These are phyloP conservation scores for Alectoria sarmentosa DNA, from an alignment of 495 filamentous ascomycete species.

Conservation along the genomic window DNA sequence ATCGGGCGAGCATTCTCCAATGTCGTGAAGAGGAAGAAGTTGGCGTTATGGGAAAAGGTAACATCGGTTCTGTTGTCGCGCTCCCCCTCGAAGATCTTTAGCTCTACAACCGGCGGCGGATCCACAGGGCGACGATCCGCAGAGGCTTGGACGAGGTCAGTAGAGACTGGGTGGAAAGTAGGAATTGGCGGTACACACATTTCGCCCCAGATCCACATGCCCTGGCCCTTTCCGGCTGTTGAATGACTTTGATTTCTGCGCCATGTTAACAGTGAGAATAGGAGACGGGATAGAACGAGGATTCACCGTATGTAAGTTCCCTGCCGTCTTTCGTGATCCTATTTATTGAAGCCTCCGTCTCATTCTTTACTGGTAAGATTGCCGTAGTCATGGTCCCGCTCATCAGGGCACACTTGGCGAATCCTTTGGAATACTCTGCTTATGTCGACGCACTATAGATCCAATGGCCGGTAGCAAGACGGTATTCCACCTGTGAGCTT, in stretches of 20 bases:
- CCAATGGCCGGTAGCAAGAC: background rate
- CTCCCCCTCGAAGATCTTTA: conserved; percentile 81
- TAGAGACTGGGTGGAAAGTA: background rate
- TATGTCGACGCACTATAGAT: background rate
- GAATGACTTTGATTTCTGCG: conserved; percentile 56
- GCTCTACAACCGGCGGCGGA: conserved; percentile 91
- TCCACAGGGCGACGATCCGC: conserved; percentile 95
- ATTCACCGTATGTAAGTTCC: conserved; percentile 60
- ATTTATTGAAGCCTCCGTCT: conserved; percentile 50
- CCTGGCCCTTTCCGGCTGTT: conserved; percentile 92
- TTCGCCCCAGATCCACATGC: conserved; percentile 94
- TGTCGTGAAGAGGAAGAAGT: conserved; percentile 95
- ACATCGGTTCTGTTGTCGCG: conserved; percentile 58
- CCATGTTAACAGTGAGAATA: background rate
- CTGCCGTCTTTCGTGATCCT: conserved; percentile 74
- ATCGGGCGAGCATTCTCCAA: conserved; percentile 82
- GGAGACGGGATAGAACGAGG: background rate
- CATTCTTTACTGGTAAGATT: conserved; percentile 45
- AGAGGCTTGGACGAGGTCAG: conserved; percentile 53
- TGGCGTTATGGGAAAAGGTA: conserved; percentile 89
- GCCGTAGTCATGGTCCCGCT: conserved; percentile 20
- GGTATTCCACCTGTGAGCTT: background rate
- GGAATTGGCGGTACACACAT: conserved; percentile 49
- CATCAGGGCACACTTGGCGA: background rate
- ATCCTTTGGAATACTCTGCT: background rate